phyloP scores from a whole-genome alignment of 2,329 filamentous ascomycete genomes.

The Incumbomyces delicatus region DNA sequence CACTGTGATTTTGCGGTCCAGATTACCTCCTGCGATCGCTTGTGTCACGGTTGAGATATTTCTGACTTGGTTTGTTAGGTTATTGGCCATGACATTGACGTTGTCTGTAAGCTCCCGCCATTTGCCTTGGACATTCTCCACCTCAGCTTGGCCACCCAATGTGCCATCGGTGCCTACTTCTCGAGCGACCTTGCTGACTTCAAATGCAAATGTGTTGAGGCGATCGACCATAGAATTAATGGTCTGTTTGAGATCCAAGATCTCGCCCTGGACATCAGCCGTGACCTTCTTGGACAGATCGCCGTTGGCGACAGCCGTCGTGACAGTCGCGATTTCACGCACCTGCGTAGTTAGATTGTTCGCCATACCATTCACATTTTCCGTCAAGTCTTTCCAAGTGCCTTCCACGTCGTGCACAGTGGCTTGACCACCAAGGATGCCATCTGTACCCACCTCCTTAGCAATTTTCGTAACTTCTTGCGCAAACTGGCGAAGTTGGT shows the following conservation, averaged over 20 bases:
- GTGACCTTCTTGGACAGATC: conserved; percentile 95
- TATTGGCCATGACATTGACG: conserved; percentile 58
- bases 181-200: conserved; percentile 56
- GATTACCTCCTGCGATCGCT: conserved; percentile 88
- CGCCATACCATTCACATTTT: conserved; percentile 96
- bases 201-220: conserved; percentile 54
- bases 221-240: conserved; percentile 61
- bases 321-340: conserved; percentile 93
- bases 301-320: conserved; percentile 85
- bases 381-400: conserved; percentile 92
- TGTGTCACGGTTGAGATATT: conserved; percentile 91
- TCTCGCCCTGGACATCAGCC: conserved; percentile 87
- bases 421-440: conserved; percentile 84
- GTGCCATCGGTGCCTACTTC: conserved; percentile 57
- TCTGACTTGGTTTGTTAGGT: conserved; percentile 60
- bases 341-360: conserved; percentile 97
- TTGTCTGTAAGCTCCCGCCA: conserved; percentile 60
- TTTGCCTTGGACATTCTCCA: conserved; percentile 56
- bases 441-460: conserved; percentile 92
- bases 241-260: conserved; percentile 87
- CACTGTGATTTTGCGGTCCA: conserved; percentile 92
- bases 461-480: conserved; percentile 95
- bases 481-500: conserved; percentile 92
- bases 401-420: conserved; percentile 94
- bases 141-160: conserved; percentile 54